Base-by-base conservation (phyloP, 345 rosid species). In the Eutrema yunnanense region DNA sequence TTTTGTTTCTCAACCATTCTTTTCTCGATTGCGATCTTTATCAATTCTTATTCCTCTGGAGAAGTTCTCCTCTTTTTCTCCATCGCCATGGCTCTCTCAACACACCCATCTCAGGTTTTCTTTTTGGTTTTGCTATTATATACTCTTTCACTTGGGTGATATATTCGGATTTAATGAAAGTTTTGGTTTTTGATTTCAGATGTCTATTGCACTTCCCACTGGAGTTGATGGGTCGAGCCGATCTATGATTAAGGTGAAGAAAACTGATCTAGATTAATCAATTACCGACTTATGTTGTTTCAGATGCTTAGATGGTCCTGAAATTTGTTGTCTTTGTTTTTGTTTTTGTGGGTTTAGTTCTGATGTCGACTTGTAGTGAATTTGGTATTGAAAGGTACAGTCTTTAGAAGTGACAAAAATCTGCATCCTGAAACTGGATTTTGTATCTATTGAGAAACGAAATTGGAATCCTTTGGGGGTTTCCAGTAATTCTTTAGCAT, bases 241-340 rank as follows among this genome's bases (percentile, higher is more conserved):
- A 65, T 77, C 76, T 49, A 34, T 71, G 67, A 58, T 58, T 43
- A 77, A 71, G 76, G 80, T 77, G 10, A 71, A 3, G 67, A 10
- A 42, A 65, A 71, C 11, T 44, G 7, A 58, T 57, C 40, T 44
- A 12, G n/a, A 51, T 14, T 10, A 59, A 32, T 59, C 47, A 49
- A 6, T 67, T 61, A 43, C 19, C 1, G 2, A 51, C 6, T 9
- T 63, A 29, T 69, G 75, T 67, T 62, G 60, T 44, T 55, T 76
- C 22, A 69, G 59, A 62, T 76, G 43, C 60, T 62, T 75, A 75
- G 65, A 76, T 69, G 80, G 75, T 76, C 71, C 72, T 56, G 12
- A 40, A 19, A 38, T 0, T 3, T 34, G 42, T 46, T 56, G 55
- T 30, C 50, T 62, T 60, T 62, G 3, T 5, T 9, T 26, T 26